These are phyloP conservation scores for Reticulascus tulasneorum DNA, from an alignment of 2,329 filamentous ascomycete species.

Conservation along the genomic window DNA sequence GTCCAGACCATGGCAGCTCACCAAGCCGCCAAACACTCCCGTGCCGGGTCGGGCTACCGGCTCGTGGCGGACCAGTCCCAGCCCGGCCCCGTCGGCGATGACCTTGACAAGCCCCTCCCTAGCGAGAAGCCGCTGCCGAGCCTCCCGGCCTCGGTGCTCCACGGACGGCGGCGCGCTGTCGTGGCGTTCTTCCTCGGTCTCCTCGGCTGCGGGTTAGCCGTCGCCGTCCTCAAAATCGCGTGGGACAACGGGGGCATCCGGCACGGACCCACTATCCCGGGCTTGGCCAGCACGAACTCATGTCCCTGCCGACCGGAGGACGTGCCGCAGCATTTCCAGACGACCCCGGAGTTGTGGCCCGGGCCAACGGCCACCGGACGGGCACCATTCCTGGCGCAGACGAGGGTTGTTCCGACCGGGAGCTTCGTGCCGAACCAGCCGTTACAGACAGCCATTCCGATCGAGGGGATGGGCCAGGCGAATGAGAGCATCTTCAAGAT, in stretches of 20 bases:
- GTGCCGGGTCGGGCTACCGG: neutral
- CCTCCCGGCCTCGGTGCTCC: constrained; percentile 7
- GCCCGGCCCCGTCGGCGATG: constrained; percentile 7
- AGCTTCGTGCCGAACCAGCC: constrained; percentile 66
- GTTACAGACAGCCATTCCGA: constrained; percentile 66
- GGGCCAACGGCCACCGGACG: constrained; percentile 68
- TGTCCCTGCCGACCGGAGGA: constrained; percentile 30
- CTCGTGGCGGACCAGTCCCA: constrained; percentile 4
- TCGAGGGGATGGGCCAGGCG: constrained; percentile 51
- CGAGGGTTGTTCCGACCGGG: constrained; percentile 60
- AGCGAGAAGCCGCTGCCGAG: constrained; percentile 15
- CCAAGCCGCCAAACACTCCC: too few species aligned
- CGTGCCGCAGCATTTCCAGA: constrained; percentile 62
- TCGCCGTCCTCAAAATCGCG: constrained; percentile 30
- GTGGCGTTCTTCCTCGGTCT: constrained; percentile 14
- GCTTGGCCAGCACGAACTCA: constrained; percentile 14
- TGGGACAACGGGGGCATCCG: constrained; percentile 13
- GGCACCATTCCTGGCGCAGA: constrained; percentile 68
- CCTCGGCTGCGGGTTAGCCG: constrained; percentile 28
- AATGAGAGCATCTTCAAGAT: constrained; percentile 66
- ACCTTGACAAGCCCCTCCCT: constrained; percentile 13
- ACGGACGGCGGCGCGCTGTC: constrained; percentile 6
- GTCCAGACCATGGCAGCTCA: too few species aligned
- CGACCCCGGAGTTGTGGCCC: constrained; percentile 53
- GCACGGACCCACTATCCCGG: constrained; percentile 12